Percentiles rank a stretch among this genome's conserved stretches.
Evolutionary conservation across 2,329 filamentous ascomycete species (phyloP).

Genomic region (Fusarium albidum): DNA sequence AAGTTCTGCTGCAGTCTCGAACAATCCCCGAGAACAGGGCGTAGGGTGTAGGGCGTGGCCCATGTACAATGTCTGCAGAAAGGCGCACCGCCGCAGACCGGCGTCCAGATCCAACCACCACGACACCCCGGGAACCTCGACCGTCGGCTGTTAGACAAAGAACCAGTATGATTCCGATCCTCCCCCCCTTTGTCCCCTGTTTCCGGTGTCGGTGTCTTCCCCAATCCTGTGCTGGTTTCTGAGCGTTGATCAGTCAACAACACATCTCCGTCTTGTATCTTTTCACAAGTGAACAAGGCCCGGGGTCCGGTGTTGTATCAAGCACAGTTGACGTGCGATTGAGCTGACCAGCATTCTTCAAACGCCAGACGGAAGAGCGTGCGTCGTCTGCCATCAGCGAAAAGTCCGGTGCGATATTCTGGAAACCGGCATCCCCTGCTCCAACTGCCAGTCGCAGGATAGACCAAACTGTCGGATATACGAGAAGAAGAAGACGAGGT

Average conservation of each 20-base stretch:
- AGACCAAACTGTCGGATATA: constrained; percentile 55
- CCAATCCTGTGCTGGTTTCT: no score
- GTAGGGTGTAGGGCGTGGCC: no score
- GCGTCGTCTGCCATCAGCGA: constrained; percentile 57
- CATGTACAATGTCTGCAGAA: constrained; percentile 18
- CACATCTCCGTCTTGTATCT: no score
- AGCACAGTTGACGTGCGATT: neutral
- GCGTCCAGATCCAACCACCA: constrained; percentile 2
- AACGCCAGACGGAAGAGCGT: constrained; percentile 49
- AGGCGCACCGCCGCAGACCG: neutral
- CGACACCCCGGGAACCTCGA: constrained; percentile 1
- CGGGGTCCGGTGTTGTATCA: neutral
- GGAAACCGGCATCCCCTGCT: constrained; percentile 55
- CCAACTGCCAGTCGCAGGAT: constrained; percentile 54
- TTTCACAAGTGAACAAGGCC: no score
- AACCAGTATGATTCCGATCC: constrained; percentile 33
- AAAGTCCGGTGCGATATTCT: constrained; percentile 61
- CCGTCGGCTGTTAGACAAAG: constrained; percentile 6
- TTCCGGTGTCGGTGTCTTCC: no score
- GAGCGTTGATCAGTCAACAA: no score
- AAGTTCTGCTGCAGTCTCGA: neutral
- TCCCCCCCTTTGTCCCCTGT: neutral
- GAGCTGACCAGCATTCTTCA: neutral
- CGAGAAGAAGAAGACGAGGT: constrained; percentile 55
- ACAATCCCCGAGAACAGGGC: constrained; percentile 1